Evolutionary conservation across 2,329 filamentous ascomycete genomes (phyloP), one percentile per base, ranked within the genome.

Genomic region (Lasiodiplodia sp.): DNA sequence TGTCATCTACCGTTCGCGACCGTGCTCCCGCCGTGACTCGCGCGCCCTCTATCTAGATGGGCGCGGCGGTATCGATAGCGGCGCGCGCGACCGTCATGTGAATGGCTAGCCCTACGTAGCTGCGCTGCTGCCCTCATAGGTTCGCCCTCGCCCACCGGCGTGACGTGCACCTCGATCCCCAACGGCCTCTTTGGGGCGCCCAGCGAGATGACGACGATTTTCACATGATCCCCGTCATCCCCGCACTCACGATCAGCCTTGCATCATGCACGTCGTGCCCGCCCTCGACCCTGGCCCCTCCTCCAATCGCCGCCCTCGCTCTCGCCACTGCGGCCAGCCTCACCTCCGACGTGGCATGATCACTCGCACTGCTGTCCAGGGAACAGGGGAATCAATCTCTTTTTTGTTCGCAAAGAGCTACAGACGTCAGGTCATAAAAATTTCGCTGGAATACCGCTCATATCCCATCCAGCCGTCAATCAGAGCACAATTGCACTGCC

Each of bases 381-480:
- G 55, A 60, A 37, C 37, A 53, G 38, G 66, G 64, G 66, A 47
- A 67, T 53, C 53, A 44, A 49, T 67, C n/a, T 57, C 57, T 49
- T 67, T 44, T 67, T 44, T 67, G 31, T 47, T 60, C 21, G 37
- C 47, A 62, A 49, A 67, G 55, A 67, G 66, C 66, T 62, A 67
- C 66, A 31, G 55, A 67, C 66, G 55, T 67, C 66, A 67, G 44
- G 55, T 67, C 66, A 47, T 67, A 67, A 60, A 58, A 7, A 58
- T 66, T 67, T 47, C 44, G 66, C 66, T 25, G 56, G 56, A 62
- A 53, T 40, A 52, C 25, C 66, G 38, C 65, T 60, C 56, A 57
- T 67, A 62, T 51, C 66, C 55, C 66, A 44, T 67, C 66, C 66
- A 51, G 66, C 66, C 66, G 23, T 67, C 55, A 62, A 67, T 49